Conservation (phyloP, 352 stramenopile genomes). For the Pythium apleroticum region DNA sequence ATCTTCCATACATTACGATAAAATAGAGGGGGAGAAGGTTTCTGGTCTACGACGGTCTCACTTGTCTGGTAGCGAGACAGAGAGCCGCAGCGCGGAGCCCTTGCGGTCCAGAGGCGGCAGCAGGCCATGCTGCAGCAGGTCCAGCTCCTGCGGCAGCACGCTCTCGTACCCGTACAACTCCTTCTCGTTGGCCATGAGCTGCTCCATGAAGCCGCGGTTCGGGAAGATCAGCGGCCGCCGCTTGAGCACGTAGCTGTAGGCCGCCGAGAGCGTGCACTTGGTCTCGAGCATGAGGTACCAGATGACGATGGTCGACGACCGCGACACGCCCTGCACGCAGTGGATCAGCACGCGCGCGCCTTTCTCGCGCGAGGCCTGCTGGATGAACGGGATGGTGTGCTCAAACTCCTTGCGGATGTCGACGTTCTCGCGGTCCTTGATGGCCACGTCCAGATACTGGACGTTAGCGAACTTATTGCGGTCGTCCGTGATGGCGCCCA, state of each 20-base stretch:
- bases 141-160: slow-evolving; percentile 59
- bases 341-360: slow-evolving; percentile 68
- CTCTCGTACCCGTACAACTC: slow-evolving; percentile 70
- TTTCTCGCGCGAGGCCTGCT: slow-evolving; percentile 31
- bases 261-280: slow-evolving; percentile 67
- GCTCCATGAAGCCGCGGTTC: slow-evolving; percentile 77
- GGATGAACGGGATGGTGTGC: slow-evolving; percentile 55
- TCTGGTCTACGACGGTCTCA: background rate
- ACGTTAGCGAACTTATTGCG: slow-evolving; percentile 55
- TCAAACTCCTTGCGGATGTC: slow-evolving; percentile 60
- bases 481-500: slow-evolving; percentile 60
- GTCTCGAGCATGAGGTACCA: slow-evolving; percentile 80
- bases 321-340: slow-evolving; percentile 80
- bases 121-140: slow-evolving; percentile 66
- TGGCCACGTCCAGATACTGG: slow-evolving; percentile 62
- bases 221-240: slow-evolving; percentile 77
- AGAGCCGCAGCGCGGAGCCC: slow-evolving; percentile 53
- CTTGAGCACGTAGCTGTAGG: slow-evolving; percentile 80
- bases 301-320: slow-evolving; percentile 75
- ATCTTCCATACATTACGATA: slow-evolving; percentile 77
- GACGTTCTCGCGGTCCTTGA: slow-evolving; percentile 58
- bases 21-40: slow-evolving; percentile 13
- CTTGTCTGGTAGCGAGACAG: slow-evolving; percentile 25
- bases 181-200: slow-evolving; percentile 67
- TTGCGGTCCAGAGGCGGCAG: slow-evolving; percentile 57